Percentiles rank a stretch among this genome's conserved stretches.
phyloP scores from a whole-genome alignment of 495 filamentous ascomycete species.

The Neurospora sp. region DNA sequence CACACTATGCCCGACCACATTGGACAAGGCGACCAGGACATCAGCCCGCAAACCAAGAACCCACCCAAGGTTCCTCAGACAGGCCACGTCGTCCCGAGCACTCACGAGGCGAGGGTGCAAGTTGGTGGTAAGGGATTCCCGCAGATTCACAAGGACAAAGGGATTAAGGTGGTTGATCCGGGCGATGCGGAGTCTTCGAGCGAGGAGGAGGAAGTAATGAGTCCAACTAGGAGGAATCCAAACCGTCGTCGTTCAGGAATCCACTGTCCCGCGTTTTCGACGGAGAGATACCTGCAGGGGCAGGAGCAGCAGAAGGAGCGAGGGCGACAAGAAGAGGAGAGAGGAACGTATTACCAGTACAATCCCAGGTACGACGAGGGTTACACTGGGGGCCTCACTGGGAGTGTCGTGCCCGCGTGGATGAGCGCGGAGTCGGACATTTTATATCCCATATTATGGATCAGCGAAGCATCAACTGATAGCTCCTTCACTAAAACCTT shows the following conservation, averaged over 20 bases:
- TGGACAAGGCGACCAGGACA: background rate
- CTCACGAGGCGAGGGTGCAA: background rate
- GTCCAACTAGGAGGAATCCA: background rate
- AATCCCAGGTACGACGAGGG: background rate
- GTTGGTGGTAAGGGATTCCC: background rate
- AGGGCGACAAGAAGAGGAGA: background rate
- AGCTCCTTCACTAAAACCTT: background rate
- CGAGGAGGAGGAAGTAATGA: background rate
- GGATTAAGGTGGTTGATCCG: background rate
- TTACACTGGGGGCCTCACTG: background rate
- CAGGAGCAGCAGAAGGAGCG: background rate
- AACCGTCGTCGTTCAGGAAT: background rate
- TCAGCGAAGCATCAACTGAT: background rate
- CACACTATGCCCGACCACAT: background rate
- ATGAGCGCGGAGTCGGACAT: background rate
- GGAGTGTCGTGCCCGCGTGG: background rate
- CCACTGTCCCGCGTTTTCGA: background rate
- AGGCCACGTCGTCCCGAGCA: background rate
- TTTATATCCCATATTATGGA: background rate
- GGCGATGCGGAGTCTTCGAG: background rate
- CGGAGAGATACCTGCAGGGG: background rate
- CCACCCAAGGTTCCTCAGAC: background rate
- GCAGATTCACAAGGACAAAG: background rate
- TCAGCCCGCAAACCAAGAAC: background rate
- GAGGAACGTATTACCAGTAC: background rate